Conservation (phyloP, 208 protist genomes). For the Wallacemonas sp. region DNA sequence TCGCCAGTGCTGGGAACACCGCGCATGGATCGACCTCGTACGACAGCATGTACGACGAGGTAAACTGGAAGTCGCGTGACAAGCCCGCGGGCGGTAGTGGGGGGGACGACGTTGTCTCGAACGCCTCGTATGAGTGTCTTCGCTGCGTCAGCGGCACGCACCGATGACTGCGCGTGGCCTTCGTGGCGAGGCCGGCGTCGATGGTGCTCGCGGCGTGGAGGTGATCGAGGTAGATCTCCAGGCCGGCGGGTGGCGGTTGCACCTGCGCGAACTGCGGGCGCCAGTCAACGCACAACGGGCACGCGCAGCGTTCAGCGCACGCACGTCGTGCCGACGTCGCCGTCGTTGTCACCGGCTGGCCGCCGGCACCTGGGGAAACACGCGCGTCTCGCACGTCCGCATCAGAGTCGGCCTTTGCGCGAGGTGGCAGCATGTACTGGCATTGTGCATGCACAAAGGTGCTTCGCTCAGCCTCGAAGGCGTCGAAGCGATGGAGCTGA, state of each 20-base stretch:
- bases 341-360: background rate
- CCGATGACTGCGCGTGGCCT: background rate
- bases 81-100: background rate
- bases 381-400: too few species aligned
- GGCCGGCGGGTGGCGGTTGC: background rate
- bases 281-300: slow-evolving; percentile 8
- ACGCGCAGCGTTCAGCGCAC: slow-evolving; percentile 3
- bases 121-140: background rate
- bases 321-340: background rate
- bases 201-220: background rate
- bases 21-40: slow-evolving; percentile 5
- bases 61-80: background rate
- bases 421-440: too few species aligned
- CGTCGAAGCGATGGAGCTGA: slow-evolving; percentile 47
- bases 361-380: too few species aligned
- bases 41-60: background rate
- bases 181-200: background rate
- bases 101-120: background rate
- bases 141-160: slow-evolving; percentile 1
- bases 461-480: background rate
- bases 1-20: slow-evolving; percentile 18
- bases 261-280: slow-evolving; percentile 12
- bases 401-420: too few species aligned
- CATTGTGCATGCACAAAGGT: background rate
- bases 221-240: slow-evolving; percentile 9